phyloP scores from a whole-genome alignment of 179 eudicot genomes.

The Patellifolia procumbens region DNA sequence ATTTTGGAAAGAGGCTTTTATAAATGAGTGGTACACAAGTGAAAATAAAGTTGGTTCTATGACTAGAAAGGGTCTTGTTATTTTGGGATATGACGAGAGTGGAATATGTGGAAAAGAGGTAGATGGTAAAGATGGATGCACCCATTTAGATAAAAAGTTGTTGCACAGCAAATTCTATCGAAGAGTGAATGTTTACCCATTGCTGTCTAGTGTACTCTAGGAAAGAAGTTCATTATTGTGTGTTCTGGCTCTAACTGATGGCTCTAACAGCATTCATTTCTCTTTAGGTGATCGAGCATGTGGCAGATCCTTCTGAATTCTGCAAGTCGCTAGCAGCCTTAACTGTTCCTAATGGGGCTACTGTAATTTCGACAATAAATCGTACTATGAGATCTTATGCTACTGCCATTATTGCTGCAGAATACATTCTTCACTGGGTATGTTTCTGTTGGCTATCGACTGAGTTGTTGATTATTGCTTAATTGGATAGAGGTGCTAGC shows the following conservation, averaged over 20 bases:
- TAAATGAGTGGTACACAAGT: background rate
- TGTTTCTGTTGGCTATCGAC: conserved; percentile 20
- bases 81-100: background rate
- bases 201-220: background rate
- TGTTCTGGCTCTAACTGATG: too few relatives aligned
- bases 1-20: background rate
- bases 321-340: conserved; percentile 82
- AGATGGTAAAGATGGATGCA: background rate
- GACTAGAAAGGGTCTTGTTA: background rate
- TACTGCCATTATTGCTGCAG: conserved; percentile 72
- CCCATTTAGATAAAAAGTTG: background rate
- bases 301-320: conserved; percentile 88
- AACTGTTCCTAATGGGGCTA: conserved; percentile 75
- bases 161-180: background rate
- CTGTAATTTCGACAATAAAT: conserved; percentile 81
- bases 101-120: background rate
- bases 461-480: background rate
- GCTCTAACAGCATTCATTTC: conserved; percentile 13
- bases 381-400: conserved; percentile 95
- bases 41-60: background rate
- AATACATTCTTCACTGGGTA: conserved; percentile 93
- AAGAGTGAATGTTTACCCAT: background rate
- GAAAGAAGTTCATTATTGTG: background rate
- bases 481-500: background rate
- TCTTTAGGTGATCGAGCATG: conserved; percentile 89